A percentile compares a stretch with the other conserved stretches of the same genome.
Conservation (phyloP, 23 red algal species). For the Pyropia haitanensis region DNA sequence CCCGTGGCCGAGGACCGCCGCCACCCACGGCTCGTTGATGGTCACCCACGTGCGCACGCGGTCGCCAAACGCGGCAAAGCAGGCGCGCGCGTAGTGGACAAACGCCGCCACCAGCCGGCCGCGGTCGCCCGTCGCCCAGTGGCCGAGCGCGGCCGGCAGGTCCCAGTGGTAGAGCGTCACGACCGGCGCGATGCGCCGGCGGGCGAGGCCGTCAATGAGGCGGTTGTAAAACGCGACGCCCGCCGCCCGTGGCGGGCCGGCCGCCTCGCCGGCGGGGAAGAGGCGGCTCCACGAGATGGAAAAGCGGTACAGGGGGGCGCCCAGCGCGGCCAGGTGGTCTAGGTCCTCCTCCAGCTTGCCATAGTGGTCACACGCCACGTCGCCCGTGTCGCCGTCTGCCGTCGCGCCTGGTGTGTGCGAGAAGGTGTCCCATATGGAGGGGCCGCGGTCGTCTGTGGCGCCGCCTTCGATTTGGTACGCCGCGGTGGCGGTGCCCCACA, state of each 20-base stretch:
- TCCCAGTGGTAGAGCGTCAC: conserved; percentile 62
- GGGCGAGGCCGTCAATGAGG: conserved; percentile 35
- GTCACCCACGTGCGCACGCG: conserved; percentile 50
- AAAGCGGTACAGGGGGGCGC: conserved; percentile 45
- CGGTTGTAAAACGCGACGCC: conserved; percentile 43
- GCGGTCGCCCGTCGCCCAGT: conserved; percentile 26
- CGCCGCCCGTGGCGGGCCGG: background rate
- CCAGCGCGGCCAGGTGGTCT: conserved; percentile 30
- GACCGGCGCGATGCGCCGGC: conserved; percentile 28
- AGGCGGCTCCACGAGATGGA: conserved; percentile 55
- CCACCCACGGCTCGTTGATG: conserved; percentile 58
- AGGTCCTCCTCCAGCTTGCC: conserved; percentile 38
- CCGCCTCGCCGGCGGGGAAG: conserved; percentile 2
- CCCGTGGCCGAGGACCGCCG: conserved; percentile 31
- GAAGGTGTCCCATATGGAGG: conserved; percentile 56
- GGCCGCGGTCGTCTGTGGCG: conserved; percentile 5
- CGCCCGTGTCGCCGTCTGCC: conserved; percentile 28
- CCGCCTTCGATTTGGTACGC: conserved; percentile 57
- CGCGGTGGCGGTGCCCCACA: conserved; percentile 61
- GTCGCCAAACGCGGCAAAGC: conserved; percentile 55
- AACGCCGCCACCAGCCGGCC: conserved; percentile 17
- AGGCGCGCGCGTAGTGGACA: conserved; percentile 31
- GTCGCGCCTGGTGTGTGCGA: conserved; percentile 17
- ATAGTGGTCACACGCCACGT: conserved; percentile 57
- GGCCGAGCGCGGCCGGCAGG: conserved; percentile 25